Base-by-base conservation (phyloP, 805 yeast species). In the Starmerella potacharoeniae region DNA sequence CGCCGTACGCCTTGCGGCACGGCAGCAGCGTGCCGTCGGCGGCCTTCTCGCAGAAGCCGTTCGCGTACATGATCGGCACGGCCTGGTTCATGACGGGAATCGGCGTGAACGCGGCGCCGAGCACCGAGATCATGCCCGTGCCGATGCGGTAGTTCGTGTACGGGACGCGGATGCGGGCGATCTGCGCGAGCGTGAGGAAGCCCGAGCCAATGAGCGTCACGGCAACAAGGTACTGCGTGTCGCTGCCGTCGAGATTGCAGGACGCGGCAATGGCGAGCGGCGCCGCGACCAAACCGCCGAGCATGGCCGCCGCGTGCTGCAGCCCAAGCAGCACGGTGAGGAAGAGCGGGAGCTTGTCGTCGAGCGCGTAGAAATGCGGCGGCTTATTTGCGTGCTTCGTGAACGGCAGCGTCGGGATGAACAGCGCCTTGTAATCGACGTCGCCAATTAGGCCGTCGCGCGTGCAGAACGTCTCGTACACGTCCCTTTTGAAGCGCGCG, bases 1-100 rank as follows among this genome's bases (percentile, higher is more conserved):
- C 80, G 61, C 96, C 97, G 66, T 87, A 90, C 1, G 95, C 97
- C 57, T 84, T 86, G 5, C 95, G 95, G 71, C 97, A 89, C 4
- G 96, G 78, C 52, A 85, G 74, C 9, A 69, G 61, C 7, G 76
- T 79, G 5, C 96, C 96, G 58, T 80, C 83, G 4, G 76, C 75
- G 35, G 72, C 82, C 6, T 66, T 60, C 0, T 84, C 82, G 70
- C 96, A 86, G 50, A 68, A 71, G 5, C 95, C 95, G 48, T 72
- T 74, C 4, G 64, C 62, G 72, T 89, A 89, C 95, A 89, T 85
- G 73, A 83, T 73, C 22, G 95, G 90, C 61, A 89, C 72, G 2
- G 89, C 85, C 43, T 80, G 82, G 16, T 78, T 65, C 53, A 86
- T 91, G 64, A 89, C 84, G 30, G 91, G 77, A 65, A 89, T 84